Conservation (phyloP, 768 basidiomycete genomes). For the Mycena haematopus region DNA sequence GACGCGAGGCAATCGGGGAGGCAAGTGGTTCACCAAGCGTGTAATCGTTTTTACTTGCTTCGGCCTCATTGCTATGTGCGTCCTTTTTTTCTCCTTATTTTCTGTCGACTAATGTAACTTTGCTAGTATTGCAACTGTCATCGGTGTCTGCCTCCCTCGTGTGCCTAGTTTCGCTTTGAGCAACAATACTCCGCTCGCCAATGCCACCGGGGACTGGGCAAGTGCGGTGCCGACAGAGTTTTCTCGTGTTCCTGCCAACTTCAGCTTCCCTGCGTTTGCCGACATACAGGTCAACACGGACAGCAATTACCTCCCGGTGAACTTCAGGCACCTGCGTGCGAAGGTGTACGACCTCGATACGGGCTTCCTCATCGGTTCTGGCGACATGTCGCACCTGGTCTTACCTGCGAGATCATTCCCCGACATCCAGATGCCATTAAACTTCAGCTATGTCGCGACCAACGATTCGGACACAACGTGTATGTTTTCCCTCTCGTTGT, state of each 20-base stretch:
- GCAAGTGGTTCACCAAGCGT: slow-evolving; percentile 77
- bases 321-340: slow-evolving; percentile 71
- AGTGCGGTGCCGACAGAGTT: slow-evolving; percentile 66
- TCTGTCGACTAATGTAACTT: neutral
- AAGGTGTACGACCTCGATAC: slow-evolving; percentile 75
- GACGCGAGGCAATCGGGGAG: slow-evolving; percentile 83
- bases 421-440: slow-evolving; percentile 75
- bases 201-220: slow-evolving; percentile 66
- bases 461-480: slow-evolving; percentile 89
- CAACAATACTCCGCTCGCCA: slow-evolving; percentile 56
- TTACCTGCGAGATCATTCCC: slow-evolving; percentile 72
- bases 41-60: slow-evolving; percentile 75
- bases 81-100: slow-evolving; percentile 5
- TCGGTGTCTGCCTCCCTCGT: slow-evolving; percentile 85
- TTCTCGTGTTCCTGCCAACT: slow-evolving; percentile 83
- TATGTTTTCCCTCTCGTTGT: slow-evolving; percentile 41
- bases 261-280: slow-evolving; percentile 83
- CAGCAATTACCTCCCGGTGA: slow-evolving; percentile 78
- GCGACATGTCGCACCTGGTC: slow-evolving; percentile 62
- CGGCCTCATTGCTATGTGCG: slow-evolving; percentile 49
- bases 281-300: slow-evolving; percentile 79
- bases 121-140: slow-evolving; percentile 65
- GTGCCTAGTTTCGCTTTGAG: slow-evolving; percentile 78
- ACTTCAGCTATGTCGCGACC: slow-evolving; percentile 81
- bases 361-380: slow-evolving; percentile 66